A percentile compares a stretch with the other conserved stretches of the same genome.
These are phyloP conservation scores for Mortierella alpina DNA, from an alignment of 192 early-diverging fungal genomes.

Conservation along the genomic window DNA sequence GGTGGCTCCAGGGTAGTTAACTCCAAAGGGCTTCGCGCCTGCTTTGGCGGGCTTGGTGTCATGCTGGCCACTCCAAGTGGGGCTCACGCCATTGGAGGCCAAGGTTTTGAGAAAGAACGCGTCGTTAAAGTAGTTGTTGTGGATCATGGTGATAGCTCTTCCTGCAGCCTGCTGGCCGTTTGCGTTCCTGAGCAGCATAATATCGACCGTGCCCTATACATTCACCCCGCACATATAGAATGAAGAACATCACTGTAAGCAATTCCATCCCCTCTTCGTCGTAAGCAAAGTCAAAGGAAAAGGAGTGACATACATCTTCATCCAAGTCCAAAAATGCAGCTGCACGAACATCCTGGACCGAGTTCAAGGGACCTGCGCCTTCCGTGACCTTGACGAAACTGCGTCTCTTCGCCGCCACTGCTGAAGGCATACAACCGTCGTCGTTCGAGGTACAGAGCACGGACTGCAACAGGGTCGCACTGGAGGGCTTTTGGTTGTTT, in stretches of 20 bases:
- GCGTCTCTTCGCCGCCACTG: slow-evolving; percentile 62
- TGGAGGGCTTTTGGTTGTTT: slow-evolving; percentile 50
- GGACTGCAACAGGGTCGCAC: slow-evolving; percentile 76
- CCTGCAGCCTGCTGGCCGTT: slow-evolving; percentile 49
- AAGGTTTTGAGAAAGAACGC: slow-evolving; percentile 93
- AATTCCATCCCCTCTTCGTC: neutral
- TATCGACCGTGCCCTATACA: slow-evolving; percentile 80
- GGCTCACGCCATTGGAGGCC: slow-evolving; percentile 76
- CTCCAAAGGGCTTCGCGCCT: slow-evolving; percentile 76
- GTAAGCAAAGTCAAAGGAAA: neutral
- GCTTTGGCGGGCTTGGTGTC: slow-evolving; percentile 25
- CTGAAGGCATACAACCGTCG: slow-evolving; percentile 56
- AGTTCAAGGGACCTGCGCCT: slow-evolving; percentile 72
- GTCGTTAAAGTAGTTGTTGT: slow-evolving; percentile 94
- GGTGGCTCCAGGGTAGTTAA: slow-evolving; percentile 83
- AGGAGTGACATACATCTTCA: slow-evolving; percentile 76
- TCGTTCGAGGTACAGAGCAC: slow-evolving; percentile 62
- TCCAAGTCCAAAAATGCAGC: slow-evolving; percentile 92
- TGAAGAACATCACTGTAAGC: neutral
- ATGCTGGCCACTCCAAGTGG: slow-evolving; percentile 60
- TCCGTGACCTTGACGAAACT: slow-evolving; percentile 70
- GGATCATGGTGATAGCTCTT: slow-evolving; percentile 68
- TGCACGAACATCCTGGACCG: slow-evolving; percentile 60
- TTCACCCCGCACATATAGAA: neutral
- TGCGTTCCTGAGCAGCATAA: slow-evolving; percentile 71